A percentile compares a stretch with the other conserved stretches of the same genome.
phyloP scores from a whole-genome alignment of 1,139 yeast species.

The Debaryomycetaceae sp. region DNA sequence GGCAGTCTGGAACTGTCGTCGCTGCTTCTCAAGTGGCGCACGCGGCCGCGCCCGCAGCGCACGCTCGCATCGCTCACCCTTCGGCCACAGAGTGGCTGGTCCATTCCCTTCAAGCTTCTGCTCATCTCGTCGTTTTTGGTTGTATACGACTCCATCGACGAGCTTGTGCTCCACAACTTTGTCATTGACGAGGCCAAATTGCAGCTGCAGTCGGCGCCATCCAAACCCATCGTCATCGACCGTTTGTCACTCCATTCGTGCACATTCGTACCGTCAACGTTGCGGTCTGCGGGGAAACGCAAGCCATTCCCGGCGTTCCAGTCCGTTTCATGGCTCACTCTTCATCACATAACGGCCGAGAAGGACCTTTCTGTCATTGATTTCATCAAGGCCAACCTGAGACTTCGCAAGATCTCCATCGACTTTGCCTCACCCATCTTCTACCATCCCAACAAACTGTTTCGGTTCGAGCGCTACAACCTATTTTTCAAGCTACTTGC shows the following conservation, averaged over 20 bases:
- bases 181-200: conserved; percentile 35
- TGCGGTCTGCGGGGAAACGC: conserved; percentile 8
- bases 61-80: conserved; percentile 22
- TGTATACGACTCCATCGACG: conserved; percentile 43
- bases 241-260: conserved; percentile 24
- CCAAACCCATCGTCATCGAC: conserved; percentile 13
- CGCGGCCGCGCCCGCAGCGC: conserved; percentile 17
- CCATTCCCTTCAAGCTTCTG: conserved; percentile 38
- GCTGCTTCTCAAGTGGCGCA: conserved; percentile 11
- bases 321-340: conserved; percentile 29
- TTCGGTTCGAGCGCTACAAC: conserved; percentile 35
- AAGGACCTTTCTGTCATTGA: conserved; percentile 49
- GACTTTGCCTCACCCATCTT: conserved; percentile 50
- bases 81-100: conserved; percentile 47
- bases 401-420: conserved; percentile 34
- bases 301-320: conserved; percentile 23
- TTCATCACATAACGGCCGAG: conserved; percentile 34
- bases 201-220: conserved; percentile 8
- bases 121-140: conserved; percentile 25
- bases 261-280: conserved; percentile 13
- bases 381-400: conserved; percentile 23
- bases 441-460: conserved; percentile 22
- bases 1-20: not conserved
- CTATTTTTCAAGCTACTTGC: conserved; percentile 42
- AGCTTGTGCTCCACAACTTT: conserved; percentile 42